Conservation (phyloP, 768 basidiomycete genomes). For the Baorangia bicolor region DNA sequence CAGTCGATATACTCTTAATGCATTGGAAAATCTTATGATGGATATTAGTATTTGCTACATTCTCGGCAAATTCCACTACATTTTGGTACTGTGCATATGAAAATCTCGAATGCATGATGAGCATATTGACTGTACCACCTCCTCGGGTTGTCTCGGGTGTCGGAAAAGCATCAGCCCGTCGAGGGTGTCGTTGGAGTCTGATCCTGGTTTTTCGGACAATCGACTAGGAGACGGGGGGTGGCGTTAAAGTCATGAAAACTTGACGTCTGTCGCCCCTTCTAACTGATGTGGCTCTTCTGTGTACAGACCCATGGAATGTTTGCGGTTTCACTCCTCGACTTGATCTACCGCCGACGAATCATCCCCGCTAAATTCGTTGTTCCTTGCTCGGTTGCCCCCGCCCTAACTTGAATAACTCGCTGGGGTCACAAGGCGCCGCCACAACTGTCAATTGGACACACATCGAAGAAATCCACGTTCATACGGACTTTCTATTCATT, state of each 20-base stretch:
- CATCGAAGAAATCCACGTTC: slow-evolving; percentile 6
- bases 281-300: background rate
- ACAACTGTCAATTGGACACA: background rate
- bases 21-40: too few relatives aligned
- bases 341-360: background rate
- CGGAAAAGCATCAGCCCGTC: background rate
- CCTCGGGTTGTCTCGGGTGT: slow-evolving; percentile 1
- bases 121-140: too few relatives aligned
- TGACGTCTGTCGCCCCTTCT: background rate
- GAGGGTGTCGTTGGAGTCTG: background rate
- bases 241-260: background rate
- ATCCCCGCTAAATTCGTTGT: background rate
- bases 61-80: too few relatives aligned
- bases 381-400: background rate
- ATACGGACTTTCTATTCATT: slow-evolving; percentile 9
- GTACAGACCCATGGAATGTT: background rate
- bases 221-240: background rate
- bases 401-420: background rate
- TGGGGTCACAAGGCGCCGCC: background rate
- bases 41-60: too few relatives aligned
- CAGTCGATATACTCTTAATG: too few relatives aligned
- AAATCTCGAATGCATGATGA: too few relatives aligned
- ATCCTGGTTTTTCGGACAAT: background rate
- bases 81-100: too few relatives aligned
- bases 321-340: background rate